phyloP scores from a whole-genome alignment of 2,329 filamentous ascomycete genomes.

The Eutypella sp. region DNA sequence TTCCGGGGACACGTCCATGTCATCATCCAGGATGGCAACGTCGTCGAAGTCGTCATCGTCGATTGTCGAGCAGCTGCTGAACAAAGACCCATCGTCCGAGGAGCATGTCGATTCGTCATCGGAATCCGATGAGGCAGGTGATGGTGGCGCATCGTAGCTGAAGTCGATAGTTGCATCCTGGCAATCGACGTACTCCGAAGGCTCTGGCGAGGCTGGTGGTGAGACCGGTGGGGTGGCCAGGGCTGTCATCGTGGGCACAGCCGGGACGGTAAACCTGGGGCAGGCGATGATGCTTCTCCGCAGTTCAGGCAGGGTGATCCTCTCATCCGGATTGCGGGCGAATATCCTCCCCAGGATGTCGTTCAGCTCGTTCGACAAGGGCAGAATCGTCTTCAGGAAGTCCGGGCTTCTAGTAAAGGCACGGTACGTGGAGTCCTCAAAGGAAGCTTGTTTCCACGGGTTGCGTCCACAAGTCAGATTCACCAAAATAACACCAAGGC shows the following conservation, averaged over 20 bases:
- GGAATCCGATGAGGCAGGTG: conserved; percentile 43
- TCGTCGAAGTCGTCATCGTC: conserved; percentile 43
- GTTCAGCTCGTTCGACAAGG: conserved; percentile 84
- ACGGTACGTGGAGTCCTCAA: conserved; percentile 90
- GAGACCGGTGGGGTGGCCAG: conserved; percentile 38
- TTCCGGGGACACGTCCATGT: conserved; percentile 34
- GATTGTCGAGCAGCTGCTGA: conserved; percentile 48
- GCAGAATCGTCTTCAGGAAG: conserved; percentile 90
- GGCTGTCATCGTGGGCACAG: conserved; percentile 25
- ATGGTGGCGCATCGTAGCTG: conserved; percentile 40
- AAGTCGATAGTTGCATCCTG: conserved; percentile 44
- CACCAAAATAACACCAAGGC: conserved; percentile 93
- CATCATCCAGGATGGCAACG: conserved; percentile 39
- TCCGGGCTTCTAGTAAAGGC: conserved; percentile 79
- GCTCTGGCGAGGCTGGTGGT: conserved; percentile 39
- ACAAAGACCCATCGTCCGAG: conserved; percentile 52
- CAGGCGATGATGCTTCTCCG: conserved; percentile 72
- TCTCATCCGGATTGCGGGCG: conserved; percentile 73
- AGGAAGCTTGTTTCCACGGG: conserved; percentile 94
- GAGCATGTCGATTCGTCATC: conserved; percentile 38
- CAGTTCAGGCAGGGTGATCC: conserved; percentile 78
- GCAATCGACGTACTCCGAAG: conserved; percentile 41
- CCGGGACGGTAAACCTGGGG: conserved; percentile 61
- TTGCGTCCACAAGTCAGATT: conserved; percentile 98
- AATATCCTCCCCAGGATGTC: conserved; percentile 84